Percentiles rank a stretch among this genome's conserved stretches.
Evolutionary conservation across 139 green algal genomes (phyloP).

Genomic region (Pleodorina starrii): DNA sequence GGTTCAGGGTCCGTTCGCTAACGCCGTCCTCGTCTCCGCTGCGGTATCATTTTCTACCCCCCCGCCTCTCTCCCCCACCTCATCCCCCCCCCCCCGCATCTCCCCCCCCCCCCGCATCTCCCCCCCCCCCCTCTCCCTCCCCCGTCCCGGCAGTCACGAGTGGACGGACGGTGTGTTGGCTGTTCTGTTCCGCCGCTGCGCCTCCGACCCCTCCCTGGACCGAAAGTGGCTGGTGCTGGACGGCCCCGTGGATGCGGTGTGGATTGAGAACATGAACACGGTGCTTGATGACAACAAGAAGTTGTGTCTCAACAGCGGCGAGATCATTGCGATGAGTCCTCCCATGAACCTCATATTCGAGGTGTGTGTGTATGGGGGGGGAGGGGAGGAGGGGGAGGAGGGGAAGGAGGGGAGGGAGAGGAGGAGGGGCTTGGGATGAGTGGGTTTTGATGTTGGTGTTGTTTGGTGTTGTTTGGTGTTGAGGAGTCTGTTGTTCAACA

Average conservation of each 20-base stretch:
- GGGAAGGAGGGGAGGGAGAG: not conserved
- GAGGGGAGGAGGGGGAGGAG: not conserved
- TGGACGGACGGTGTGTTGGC: constrained; percentile 84
- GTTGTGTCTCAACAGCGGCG: constrained; percentile 83
- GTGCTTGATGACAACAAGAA: constrained; percentile 91
- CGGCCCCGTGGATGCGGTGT: constrained; percentile 83
- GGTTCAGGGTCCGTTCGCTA: no score
- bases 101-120: no score
- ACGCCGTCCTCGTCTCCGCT: no score
- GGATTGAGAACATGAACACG: constrained; percentile 76
- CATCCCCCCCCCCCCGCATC: no score
- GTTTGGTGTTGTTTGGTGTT: no score
- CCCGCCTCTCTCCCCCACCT: no score
- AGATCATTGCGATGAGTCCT: constrained; percentile 71
- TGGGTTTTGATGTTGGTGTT: no score
- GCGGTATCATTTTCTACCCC: no score
- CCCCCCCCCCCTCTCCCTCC: not conserved
- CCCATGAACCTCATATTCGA: constrained; percentile 62
- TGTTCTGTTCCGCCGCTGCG: constrained; percentile 70
- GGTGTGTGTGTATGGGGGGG: not conserved
- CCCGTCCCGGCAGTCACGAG: constrained; percentile 67
- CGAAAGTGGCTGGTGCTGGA: constrained; percentile 82
- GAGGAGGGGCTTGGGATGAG: no score
- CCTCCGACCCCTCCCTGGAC: constrained; percentile 65
- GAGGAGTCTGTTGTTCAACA: no score